A percentile compares a stretch with the other conserved stretches of the same genome.
These are phyloP conservation scores for Quercus glauca DNA, from an alignment of 306 rosid species.

Conservation along the genomic window DNA sequence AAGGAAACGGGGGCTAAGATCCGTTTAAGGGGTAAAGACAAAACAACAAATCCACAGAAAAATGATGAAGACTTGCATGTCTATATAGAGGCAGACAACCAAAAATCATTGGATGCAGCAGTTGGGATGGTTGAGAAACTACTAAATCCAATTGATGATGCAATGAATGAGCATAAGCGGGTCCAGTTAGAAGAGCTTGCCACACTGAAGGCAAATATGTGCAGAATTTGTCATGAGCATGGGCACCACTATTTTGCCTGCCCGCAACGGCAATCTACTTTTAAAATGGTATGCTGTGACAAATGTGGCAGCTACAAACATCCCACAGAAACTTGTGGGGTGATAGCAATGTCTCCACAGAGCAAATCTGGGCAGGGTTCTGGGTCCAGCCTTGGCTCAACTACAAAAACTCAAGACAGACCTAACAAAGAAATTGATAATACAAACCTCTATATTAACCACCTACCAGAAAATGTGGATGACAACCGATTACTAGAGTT, in stretches of 20 bases:
- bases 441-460: constrained; percentile 21
- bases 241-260: constrained; percentile 20
- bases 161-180: constrained; percentile 22
- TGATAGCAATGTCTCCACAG: constrained; percentile 4
- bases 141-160: constrained; percentile 19
- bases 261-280: constrained; percentile 13
- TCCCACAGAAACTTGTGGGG: neutral
- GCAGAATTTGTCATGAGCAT: constrained; percentile 12
- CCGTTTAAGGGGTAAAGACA: constrained; percentile 63
- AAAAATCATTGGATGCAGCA: constrained; percentile 26
- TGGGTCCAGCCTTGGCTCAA: neutral
- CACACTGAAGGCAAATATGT: constrained; percentile 4
- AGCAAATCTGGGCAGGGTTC: neutral
- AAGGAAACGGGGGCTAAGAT: constrained; percentile 67
- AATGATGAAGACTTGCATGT: constrained; percentile 24
- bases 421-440: constrained; percentile 14
- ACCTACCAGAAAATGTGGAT: constrained; percentile 11
- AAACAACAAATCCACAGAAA: constrained; percentile 23
- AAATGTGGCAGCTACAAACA: neutral
- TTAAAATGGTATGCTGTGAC: neutral
- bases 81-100: constrained; percentile 23
- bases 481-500: constrained; percentile 12
- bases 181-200: constrained; percentile 29
- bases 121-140: constrained; percentile 27
- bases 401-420: neutral